Base-by-base conservation (phyloP, 139 green algal species). In the Auxenochlorella pyrenoidosa region DNA sequence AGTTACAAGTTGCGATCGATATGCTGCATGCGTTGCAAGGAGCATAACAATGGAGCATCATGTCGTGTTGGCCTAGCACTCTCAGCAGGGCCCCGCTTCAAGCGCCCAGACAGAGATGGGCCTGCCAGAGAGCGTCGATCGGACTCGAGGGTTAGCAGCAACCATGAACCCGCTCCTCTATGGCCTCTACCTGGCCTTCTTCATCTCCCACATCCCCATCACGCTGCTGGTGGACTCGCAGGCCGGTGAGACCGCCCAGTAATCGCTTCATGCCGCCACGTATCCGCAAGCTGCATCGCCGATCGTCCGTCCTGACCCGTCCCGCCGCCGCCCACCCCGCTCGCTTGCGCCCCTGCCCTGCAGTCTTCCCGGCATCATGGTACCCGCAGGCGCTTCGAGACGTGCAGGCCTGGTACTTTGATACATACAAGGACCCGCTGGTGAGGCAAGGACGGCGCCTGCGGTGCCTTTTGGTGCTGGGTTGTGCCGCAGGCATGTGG, bases 171-270 rank as follows among this genome's bases (percentile, higher is more conserved):
- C 21, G 10, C 28, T 79, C 13, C 40, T 90, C 10, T 87, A 94
- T 43, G 10, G 90, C 5, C 12, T 94, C 1, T 80, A 90, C 44
- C 63, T 93, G 12, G 24, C 88, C 3, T 97, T 94, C 83, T 95
- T 97, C 58, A 24, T 91, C 36, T 85, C 89, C 24, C 95, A 97
- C 82, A 97, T 97, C 65, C 95, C 95, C 15, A 95, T 92, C 28
- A 97, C 95, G 0, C n/a, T 97, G 4, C 79, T 97, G 2, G 72
- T 97, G 32, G 95, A 97, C 78, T 82, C 75, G 4, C 95, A 97
- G 77, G 90, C 87, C 22, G 88, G 93, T 94, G 54, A 77, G 88
- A 36, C 12, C 28, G 54, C 16, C 13, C 22, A 24, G 22, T 3
- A 13, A 13, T 28, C 18, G 16, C 15, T 26, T 21, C 32, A 73